Evolutionary conservation across 2,329 filamentous ascomycete genomes (phyloP).

Genomic region (Alternaria arbusti): DNA sequence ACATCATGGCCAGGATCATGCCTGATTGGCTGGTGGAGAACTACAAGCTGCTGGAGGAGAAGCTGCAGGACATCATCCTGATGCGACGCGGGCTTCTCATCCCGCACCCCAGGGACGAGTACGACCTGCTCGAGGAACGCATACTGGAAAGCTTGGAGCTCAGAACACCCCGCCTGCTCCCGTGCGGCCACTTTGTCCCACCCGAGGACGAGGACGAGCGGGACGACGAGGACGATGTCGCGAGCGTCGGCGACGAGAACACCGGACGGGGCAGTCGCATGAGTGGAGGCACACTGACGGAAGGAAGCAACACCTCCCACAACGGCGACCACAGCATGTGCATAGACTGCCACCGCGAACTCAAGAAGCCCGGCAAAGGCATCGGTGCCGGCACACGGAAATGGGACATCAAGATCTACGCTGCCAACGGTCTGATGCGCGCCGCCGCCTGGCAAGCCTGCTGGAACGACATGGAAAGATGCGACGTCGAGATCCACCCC

Average conservation of each 20-base stretch:
- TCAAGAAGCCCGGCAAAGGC: constrained; percentile 46
- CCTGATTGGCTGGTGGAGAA: constrained; percentile 61
- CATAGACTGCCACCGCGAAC: constrained; percentile 54
- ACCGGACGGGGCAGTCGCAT: constrained; percentile 46
- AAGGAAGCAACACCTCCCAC: constrained; percentile 30
- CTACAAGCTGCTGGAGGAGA: constrained; percentile 72
- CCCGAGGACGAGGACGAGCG: constrained; percentile 48
- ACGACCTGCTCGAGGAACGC: constrained; percentile 78
- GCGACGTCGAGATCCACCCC: constrained; percentile 89
- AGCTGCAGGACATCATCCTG: constrained; percentile 71
- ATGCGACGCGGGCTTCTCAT: constrained; percentile 76
- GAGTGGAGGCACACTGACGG: constrained; percentile 45
- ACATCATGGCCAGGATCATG: constrained; percentile 57
- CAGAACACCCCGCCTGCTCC: constrained; percentile 71
- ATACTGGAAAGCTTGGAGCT: constrained; percentile 77
- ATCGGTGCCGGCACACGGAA: constrained; percentile 56
- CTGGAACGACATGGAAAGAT: constrained; percentile 98
- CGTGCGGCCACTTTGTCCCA: constrained; percentile 75
- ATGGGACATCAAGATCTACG: constrained; percentile 87
- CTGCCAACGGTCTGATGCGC: constrained; percentile 92
- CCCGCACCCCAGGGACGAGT: constrained; percentile 79
- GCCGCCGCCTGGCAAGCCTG: constrained; percentile 90
- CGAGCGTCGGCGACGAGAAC: constrained; percentile 40
- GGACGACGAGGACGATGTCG: constrained; percentile 42
- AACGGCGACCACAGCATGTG: constrained; percentile 51